Evolutionary conservation across 139 green algal genomes (phyloP), one percentile per base, ranked within the genome.

Genomic region (Pedinophyceae sp.): DNA sequence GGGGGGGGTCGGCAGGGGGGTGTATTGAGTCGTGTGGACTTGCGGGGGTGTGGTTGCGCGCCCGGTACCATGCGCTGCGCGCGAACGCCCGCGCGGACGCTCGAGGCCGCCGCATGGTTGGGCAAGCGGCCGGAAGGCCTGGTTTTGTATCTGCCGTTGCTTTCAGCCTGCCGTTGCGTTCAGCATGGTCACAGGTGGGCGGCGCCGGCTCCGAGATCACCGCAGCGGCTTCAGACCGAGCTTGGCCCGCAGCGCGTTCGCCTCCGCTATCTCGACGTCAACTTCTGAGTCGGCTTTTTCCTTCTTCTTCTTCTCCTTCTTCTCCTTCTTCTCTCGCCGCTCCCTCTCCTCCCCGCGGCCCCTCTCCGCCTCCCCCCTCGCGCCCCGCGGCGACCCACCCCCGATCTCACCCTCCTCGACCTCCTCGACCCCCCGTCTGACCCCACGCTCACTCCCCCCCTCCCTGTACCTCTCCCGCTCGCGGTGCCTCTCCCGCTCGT

Each of bases 171-270:
- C n/a, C n/a, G n/a, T n/a, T n/a, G n/a, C n/a, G n/a, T n/a, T n/a
- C n/a, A n/a, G n/a, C n/a, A n/a, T n/a, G n/a, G n/a, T n/a, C n/a
- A n/a, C n/a, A n/a, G n/a, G n/a, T n/a, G n/a, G n/a, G n/a, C n/a
- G n/a, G n/a, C n/a, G n/a, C n/a, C n/a, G n/a, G n/a, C n/a, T n/a
- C n/a, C n/a, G n/a, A n/a, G n/a, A n/a, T n/a, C n/a, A n/a, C 34
- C 34, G 34, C 34, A 86, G 60, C 19, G 81, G 81, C 28, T 83
- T 81, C 15, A 91, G 54, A 2, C 82, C 82, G 22, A 91, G 61
- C 41, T 66, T 72, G 3, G 76, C 79, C 17, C 82, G 69, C 52
- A 89, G 58, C 5, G 54, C 55, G 53, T 90, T 90, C n/a, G 68
- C 68, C 30, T 84, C 66, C 1, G 50, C 61, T 50, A 73, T 73